Conservation (phyloP, 495 filamentous ascomycete genomes). For the Xylaria palmicola region DNA sequence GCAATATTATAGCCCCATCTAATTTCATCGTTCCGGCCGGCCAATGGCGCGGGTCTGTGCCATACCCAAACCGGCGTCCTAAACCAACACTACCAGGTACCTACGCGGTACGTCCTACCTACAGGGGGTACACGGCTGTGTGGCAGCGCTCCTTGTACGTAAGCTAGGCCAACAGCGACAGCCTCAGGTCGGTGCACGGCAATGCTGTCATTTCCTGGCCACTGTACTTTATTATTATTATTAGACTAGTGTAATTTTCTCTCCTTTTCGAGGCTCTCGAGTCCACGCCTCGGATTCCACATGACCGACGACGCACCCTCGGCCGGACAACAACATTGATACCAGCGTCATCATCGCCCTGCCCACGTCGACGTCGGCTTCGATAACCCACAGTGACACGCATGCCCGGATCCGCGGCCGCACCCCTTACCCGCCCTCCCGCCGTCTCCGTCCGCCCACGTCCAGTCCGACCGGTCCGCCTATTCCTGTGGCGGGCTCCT, state of each 20-base stretch:
- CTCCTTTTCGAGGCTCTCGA: constrained; percentile 7
- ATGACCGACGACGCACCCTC: background rate
- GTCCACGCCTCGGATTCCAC: constrained; percentile 4
- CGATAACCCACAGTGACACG: background rate
- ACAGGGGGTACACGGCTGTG: no score
- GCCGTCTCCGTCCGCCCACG: background rate
- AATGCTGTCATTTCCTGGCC: constrained; percentile 10
- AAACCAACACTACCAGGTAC: no score
- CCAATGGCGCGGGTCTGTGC: no score
- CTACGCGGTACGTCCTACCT: no score
- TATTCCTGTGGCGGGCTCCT: constrained; percentile 10
- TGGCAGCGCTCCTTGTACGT: no score
- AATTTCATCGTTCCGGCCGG: no score
- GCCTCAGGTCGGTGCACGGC: no score
- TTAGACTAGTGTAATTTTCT: constrained; percentile 5
- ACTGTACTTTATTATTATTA: background rate
- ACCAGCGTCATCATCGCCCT: background rate
- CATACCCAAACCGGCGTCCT: no score
- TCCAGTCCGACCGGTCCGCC: background rate
- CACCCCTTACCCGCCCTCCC: background rate
- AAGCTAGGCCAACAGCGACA: no score
- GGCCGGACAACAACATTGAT: background rate
- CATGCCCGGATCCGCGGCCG: background rate
- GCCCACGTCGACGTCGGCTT: background rate
- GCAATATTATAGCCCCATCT: no score